Conservation (phyloP, 2,329 filamentous ascomycete genomes). For the Phialemonium atrogriseum region DNA sequence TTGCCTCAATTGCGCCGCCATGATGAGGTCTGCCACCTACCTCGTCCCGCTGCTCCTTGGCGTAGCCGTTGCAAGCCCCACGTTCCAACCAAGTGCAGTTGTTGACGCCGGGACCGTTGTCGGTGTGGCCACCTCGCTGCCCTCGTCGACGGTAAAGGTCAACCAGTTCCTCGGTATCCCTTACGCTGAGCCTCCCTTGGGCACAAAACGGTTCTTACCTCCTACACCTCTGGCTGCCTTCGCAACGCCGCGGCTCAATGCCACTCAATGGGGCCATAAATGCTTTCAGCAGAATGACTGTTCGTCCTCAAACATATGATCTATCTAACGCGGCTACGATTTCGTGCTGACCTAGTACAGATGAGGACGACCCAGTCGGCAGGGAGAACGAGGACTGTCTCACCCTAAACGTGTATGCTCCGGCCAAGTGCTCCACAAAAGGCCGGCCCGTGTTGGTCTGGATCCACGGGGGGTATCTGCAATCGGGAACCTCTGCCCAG, state of each 20-base stretch:
- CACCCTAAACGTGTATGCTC: slow-evolving; percentile 1
- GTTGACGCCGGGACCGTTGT: background rate
- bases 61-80: too few relatives aligned
- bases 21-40: too few relatives aligned
- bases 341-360: too few relatives aligned
- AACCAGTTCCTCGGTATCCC: slow-evolving; percentile 3
- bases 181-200: slow-evolving; percentile 1
- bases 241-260: background rate
- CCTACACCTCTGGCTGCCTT: slow-evolving; percentile 1
- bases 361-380: background rate
- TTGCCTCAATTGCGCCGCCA: too few relatives aligned
- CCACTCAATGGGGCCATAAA: background rate
- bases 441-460: slow-evolving; percentile 1
- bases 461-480: slow-evolving; percentile 1
- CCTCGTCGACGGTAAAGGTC: slow-evolving; percentile 1
- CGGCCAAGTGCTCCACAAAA: background rate
- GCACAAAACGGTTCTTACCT: slow-evolving; percentile 1
- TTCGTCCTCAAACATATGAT: background rate
- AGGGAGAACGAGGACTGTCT: slow-evolving; percentile 2
- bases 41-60: too few relatives aligned
- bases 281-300: slow-evolving; percentile 1
- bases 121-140: background rate
- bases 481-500: background rate
- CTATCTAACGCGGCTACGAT: slow-evolving; percentile 1
- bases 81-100: slow-evolving; percentile 3